Evolutionary conservation across 108 stramenopile species (phyloP), one percentile per base, ranked within the genome.

Genomic region (Bacterosira constricta): DNA sequence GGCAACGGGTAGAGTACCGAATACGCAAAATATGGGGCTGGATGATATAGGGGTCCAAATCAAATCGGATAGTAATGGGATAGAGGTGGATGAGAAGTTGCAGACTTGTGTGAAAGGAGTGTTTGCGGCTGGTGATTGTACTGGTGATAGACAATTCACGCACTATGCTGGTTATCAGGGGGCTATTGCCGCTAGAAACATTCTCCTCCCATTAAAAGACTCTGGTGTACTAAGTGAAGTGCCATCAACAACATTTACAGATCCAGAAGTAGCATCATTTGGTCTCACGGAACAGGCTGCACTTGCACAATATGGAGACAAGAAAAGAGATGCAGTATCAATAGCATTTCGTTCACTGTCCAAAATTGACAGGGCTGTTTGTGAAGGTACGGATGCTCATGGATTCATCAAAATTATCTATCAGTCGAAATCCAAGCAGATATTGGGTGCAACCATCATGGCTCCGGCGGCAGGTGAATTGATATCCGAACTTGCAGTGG

Each of bases 51-150:
- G 93, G 9, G 90, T 94, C 25, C 68, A 74, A 15, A 55, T 80
- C 37, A 72, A 86, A 69, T 58, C 32, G 1, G 62, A 76, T 4
- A 70, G 53, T 15, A 76, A 83, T 26, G 92, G 95, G 50, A 85
- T 96, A 41, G 18, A 57, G 53, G 89, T 92, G 21, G 76, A 92
- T 58, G 85, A 83, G 46, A 81, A 64, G 29, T 71, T 94, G 21
- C 69, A 86, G 56, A 94, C 93, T 7, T 61, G 83, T 2, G 71
- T 75, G 35, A 83, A 81, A 51, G 61, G 71, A 8, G 59, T 96
- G 25, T 96, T 82, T 73, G 93, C 93, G 3, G 91, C 88, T 20
- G 95, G 95, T 27, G 93, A 96, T 77, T 93, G 91, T 71, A 89
- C 87, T 54, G 90, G 85, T 6, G 82, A 86, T 52, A 64, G 68